phyloP scores from a whole-genome alignment of 2,329 filamentous ascomycete species.

The Ceratocystiopsis brevicomis region DNA sequence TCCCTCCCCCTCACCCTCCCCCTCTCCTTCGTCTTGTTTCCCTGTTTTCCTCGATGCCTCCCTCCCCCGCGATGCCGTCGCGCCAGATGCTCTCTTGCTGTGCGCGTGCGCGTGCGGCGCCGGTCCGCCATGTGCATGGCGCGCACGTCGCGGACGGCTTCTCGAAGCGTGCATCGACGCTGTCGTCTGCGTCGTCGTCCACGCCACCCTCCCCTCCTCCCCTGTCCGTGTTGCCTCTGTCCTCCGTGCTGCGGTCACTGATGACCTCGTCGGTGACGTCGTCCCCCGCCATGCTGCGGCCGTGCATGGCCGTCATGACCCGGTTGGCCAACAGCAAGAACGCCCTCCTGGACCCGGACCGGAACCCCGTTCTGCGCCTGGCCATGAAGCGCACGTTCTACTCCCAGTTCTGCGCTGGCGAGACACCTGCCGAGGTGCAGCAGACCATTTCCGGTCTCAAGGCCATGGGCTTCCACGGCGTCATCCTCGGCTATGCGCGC shows the following conservation, averaged over 20 bases:
- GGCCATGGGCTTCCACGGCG: constrained; percentile 59
- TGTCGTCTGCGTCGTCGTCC: no score
- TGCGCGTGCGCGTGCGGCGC: no score
- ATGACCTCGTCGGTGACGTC: constrained; percentile 52
- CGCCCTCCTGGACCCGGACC: constrained; percentile 51
- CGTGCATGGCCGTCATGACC: constrained; percentile 50
- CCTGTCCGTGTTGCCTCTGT: constrained; percentile 47
- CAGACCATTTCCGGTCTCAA: constrained; percentile 47
- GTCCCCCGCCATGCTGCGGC: constrained; percentile 46
- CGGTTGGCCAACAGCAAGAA: constrained; percentile 50
- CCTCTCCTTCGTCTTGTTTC: no score
- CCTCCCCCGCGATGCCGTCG: no score
- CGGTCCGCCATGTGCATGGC: no score
- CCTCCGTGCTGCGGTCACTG: constrained; percentile 48
- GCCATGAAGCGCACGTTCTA: constrained; percentile 73
- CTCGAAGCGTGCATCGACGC: no score
- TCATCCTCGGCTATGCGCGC: constrained; percentile 67
- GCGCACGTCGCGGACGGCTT: no score
- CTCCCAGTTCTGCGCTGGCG: constrained; percentile 77
- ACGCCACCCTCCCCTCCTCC: constrained; percentile 15
- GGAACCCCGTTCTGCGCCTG: constrained; percentile 50
- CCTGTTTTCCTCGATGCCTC: no score
- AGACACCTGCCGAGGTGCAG: constrained; percentile 48
- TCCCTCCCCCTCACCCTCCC: no score
- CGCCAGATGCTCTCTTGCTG: no score